These are phyloP conservation scores for Solanum pennellii DNA, from an alignment of 257 asterid genomes.

Conservation along the genomic window DNA sequence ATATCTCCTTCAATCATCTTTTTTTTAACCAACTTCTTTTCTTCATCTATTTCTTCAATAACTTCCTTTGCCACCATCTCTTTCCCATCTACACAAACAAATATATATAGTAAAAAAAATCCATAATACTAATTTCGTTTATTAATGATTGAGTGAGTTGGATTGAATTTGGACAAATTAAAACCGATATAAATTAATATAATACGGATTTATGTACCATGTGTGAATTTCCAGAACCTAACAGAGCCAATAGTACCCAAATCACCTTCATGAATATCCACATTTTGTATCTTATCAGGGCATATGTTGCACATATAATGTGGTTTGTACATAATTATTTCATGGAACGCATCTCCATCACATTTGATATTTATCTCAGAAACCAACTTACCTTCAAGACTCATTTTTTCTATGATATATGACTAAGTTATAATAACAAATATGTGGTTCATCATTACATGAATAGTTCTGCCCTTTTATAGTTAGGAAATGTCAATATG, in stretches of 20 bases:
- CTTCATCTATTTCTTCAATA: slow-evolving; percentile 7
- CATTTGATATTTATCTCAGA: neutral
- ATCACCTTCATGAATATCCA: neutral
- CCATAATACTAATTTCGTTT: no score
- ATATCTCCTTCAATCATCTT: slow-evolving; percentile 9
- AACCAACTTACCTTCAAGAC: no score
- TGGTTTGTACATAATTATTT: neutral
- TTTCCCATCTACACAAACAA: slow-evolving; percentile 4
- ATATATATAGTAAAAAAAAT: neutral
- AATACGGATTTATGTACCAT: no score
- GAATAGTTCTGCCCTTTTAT: no score
- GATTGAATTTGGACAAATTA: no score
- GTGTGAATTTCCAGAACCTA: no score
- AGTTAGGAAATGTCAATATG: no score
- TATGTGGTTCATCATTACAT: no score
- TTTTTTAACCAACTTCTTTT: neutral
- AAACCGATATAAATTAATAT: no score
- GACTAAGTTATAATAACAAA: no score
- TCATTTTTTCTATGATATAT: no score
- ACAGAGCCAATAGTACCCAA: neutral
- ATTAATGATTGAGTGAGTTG: no score
- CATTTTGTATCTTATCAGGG: neutral
- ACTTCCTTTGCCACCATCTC: neutral
- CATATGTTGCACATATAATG: neutral
- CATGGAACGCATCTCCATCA: neutral